phyloP scores from a whole-genome alignment of 768 basidiomycete species.

The Trametes elegans region DNA sequence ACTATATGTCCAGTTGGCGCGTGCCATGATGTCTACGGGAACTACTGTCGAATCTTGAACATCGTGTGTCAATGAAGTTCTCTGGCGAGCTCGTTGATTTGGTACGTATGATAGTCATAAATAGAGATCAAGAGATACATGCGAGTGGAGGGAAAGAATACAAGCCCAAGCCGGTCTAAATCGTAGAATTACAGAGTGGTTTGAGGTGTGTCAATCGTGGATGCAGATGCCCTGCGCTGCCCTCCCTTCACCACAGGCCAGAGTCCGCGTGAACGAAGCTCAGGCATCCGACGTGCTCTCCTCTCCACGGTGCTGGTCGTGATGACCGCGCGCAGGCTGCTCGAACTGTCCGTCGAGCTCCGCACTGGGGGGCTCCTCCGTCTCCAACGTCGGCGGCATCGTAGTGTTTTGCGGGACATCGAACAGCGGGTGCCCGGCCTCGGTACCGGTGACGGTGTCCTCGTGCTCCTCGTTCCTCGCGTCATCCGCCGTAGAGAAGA shows the following conservation, averaged over 20 bases:
- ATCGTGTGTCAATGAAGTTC: no score
- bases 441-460: no score
- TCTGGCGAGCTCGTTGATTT: no score
- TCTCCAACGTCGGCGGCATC: neutral
- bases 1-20: no score
- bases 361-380: constrained; percentile 1
- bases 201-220: neutral
- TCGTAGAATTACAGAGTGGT: neutral
- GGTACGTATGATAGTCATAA: no score
- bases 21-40: no score
- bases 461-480: neutral
- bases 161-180: neutral
- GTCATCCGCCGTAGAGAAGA: neutral
- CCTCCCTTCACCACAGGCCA: neutral
- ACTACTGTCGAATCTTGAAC: no score
- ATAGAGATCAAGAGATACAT: neutral
- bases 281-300: neutral
- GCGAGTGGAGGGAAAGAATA: neutral
- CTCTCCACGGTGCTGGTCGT: neutral
- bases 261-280: neutral
- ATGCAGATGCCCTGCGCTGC: neutral
- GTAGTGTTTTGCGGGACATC: neutral
- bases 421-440: neutral
- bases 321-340: neutral
- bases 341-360: constrained; percentile 7